Evolutionary conservation across 441 rosid species (phyloP).

Genomic region (Adansonia rubrostipa): DNA sequence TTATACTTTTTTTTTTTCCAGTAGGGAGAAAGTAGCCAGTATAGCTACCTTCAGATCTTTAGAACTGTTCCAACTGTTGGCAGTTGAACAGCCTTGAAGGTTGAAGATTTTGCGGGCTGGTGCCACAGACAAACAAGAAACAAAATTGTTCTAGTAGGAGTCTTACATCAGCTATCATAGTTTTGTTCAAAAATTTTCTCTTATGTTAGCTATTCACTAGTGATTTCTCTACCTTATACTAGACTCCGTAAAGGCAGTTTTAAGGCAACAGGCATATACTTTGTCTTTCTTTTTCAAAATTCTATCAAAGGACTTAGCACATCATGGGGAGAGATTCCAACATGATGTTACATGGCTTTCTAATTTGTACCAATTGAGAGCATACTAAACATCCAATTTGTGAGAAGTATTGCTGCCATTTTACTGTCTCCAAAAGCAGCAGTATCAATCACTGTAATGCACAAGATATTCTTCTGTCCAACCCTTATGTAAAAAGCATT

Average conservation of each 20-base stretch:
- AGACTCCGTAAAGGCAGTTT: neutral
- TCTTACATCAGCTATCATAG: neutral
- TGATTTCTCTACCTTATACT: neutral
- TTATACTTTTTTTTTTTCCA: neutral
- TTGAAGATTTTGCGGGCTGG: neutral
- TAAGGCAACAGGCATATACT: neutral
- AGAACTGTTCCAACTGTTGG: neutral
- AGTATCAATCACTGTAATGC: neutral
- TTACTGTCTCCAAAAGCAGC: neutral
- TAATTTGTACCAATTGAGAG: neutral
- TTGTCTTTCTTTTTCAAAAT: neutral
- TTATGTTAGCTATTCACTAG: neutral
- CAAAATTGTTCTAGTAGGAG: neutral
- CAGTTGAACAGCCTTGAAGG: neutral
- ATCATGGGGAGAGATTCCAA: neutral
- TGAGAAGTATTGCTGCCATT: neutral
- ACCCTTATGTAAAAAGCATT: neutral
- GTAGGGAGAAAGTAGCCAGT: neutral
- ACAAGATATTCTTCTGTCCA: neutral
- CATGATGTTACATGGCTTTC: neutral
- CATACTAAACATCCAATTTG: neutral
- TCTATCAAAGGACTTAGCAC: neutral
- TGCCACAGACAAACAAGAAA: neutral
- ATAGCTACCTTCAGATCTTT: neutral
- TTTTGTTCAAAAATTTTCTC: neutral